These are phyloP conservation scores for Lepidium africanum DNA, from an alignment of 345 rosid genomes.

Conservation along the genomic window DNA sequence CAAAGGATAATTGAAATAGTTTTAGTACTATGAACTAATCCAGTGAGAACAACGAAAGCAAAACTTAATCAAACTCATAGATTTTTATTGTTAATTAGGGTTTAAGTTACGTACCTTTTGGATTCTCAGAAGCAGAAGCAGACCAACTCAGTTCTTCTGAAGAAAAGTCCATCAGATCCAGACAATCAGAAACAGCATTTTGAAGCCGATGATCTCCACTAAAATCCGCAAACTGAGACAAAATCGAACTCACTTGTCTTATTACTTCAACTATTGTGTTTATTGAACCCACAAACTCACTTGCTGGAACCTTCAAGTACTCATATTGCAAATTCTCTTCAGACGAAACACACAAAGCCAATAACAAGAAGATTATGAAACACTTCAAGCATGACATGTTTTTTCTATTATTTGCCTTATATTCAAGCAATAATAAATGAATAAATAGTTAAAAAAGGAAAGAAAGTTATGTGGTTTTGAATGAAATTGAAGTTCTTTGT, in stretches of 20 bases:
- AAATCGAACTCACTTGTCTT: constrained; percentile 27
- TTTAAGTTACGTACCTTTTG: constrained; percentile 33
- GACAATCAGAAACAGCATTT: constrained; percentile 55
- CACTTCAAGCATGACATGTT: constrained; percentile 14
- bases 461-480: background rate
- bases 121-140: constrained; percentile 57
- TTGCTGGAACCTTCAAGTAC: constrained; percentile 40
- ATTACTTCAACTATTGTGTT: constrained; percentile 30
- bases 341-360: constrained; percentile 14
- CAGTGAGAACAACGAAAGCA: no score
- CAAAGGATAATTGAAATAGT: no score
- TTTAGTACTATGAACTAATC: no score
- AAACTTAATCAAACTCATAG: no score
- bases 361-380: constrained; percentile 17
- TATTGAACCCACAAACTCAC: constrained; percentile 41
- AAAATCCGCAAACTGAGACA: constrained; percentile 33
- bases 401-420: background rate
- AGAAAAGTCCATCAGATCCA: constrained; percentile 61
- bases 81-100: background rate
- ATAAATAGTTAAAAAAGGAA: background rate
- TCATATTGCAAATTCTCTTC: constrained; percentile 11
- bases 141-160: constrained; percentile 57
- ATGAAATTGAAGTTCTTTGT: constrained; percentile 10
- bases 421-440: background rate
- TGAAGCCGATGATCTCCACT: constrained; percentile 42